Percentiles rank a stretch among this genome's conserved stretches.
phyloP scores from a whole-genome alignment of 495 filamentous ascomycete species.

The Lepidopterella palustris region DNA sequence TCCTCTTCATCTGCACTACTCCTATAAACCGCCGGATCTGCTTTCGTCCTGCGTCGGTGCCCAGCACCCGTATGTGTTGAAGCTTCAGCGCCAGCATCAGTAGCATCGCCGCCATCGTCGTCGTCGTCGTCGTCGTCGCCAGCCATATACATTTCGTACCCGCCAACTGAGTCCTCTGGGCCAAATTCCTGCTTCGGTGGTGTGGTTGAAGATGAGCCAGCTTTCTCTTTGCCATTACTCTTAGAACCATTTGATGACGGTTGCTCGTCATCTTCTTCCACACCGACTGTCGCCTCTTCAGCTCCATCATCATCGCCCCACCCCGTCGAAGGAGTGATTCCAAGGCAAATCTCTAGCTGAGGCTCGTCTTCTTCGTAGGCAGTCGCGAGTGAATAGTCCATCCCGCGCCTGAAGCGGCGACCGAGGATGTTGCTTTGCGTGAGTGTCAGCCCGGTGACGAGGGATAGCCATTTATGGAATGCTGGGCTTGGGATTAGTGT shows the following conservation, averaged over 20 bases:
- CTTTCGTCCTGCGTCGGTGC: constrained; percentile 26
- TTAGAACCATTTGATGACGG: not conserved
- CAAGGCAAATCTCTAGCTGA: constrained; percentile 78
- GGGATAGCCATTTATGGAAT: constrained; percentile 84
- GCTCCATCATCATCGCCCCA: constrained; percentile 61
- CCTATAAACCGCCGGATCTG: constrained; percentile 74
- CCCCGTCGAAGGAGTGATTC: constrained; percentile 70
- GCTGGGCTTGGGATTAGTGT: constrained; percentile 72
- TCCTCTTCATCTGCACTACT: constrained; percentile 59
- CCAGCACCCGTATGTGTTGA: constrained; percentile 35
- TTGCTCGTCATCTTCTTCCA: constrained; percentile 4
- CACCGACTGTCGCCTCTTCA: constrained; percentile 7
- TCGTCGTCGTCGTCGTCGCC: constrained; percentile 72
- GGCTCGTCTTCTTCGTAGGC: constrained; percentile 68
- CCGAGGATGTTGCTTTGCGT: constrained; percentile 60
- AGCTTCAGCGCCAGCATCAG: constrained; percentile 13
- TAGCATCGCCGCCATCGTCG: constrained; percentile 25
- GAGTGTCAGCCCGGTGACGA: constrained; percentile 65
- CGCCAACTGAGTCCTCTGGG: constrained; percentile 56
- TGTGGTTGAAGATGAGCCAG: constrained; percentile 10
- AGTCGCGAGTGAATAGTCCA: constrained; percentile 90
- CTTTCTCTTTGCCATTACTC: constrained; percentile 4
- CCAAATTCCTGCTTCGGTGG: constrained; percentile 16
- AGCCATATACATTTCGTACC: constrained; percentile 90
- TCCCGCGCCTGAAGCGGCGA: constrained; percentile 74